phyloP scores from a whole-genome alignment of 768 basidiomycete species.

The Coprinopsis sp. region DNA sequence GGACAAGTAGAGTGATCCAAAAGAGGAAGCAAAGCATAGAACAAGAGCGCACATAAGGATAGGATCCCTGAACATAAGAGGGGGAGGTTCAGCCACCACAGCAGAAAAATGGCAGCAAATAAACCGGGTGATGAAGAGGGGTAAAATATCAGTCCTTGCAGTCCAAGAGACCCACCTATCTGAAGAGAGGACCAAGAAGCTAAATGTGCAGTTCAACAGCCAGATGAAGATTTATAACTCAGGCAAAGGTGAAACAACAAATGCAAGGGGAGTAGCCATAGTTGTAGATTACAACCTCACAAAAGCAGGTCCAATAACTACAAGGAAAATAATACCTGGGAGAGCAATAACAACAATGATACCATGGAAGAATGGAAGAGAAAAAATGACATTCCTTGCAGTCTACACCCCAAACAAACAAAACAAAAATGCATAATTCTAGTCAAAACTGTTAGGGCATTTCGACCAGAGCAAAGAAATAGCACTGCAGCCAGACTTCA shows the following conservation, averaged over 20 bases:
- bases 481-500: conserved; percentile 21
- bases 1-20: too few species aligned
- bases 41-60: conserved; percentile 2
- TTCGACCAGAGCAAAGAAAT: background rate
- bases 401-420: conserved; percentile 32
- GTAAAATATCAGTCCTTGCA: conserved; percentile 5
- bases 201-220: background rate
- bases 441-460: conserved; percentile 15
- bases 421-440: conserved; percentile 23
- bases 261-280: conserved; percentile 26
- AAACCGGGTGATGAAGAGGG: conserved; percentile 3
- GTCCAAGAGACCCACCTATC: conserved; percentile 8
- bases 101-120: conserved; percentile 7
- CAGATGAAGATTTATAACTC: conserved; percentile 14
- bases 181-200: background rate
- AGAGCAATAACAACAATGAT: conserved; percentile 25
- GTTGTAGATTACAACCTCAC: conserved; percentile 27
- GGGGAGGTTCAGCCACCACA: too few species aligned
- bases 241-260: conserved; percentile 12
- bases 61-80: conserved; percentile 11
- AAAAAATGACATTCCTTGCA: conserved; percentile 21
- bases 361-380: conserved; percentile 1
- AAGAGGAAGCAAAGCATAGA: too few species aligned
- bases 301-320: conserved; percentile 8
- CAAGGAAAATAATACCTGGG: conserved; percentile 20